Percentiles rank a stretch among this genome's conserved stretches.
Evolutionary conservation across 192 early-diverging fungal genomes (phyloP).

Genomic region (Rhizophagus sp.): DNA sequence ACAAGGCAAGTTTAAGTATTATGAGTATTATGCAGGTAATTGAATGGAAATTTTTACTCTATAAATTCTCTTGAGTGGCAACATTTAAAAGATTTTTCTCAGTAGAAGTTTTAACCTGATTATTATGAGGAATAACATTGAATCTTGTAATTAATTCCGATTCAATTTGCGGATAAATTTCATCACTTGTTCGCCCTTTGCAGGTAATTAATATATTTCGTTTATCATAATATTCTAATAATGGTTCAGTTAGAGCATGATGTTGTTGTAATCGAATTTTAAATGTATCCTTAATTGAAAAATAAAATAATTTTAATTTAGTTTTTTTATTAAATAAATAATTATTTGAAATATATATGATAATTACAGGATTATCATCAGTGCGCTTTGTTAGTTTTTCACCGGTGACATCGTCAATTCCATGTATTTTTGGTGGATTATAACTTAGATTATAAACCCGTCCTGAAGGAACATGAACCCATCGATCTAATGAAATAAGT

Average conservation of each 20-base stretch:
- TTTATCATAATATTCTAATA: slow-evolving; percentile 81
- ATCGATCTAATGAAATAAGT: slow-evolving; percentile 68
- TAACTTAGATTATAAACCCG: slow-evolving; percentile 93
- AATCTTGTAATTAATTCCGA: slow-evolving; percentile 43
- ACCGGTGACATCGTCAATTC: slow-evolving; percentile 91
- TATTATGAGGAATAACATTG: neutral
- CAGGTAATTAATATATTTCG: slow-evolving; percentile 68
- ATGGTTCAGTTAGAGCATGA: slow-evolving; percentile 73
- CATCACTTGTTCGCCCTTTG: slow-evolving; percentile 81
- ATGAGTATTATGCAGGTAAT: too few species aligned
- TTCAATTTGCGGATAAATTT: slow-evolving; percentile 89
- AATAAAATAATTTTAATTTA: slow-evolving; percentile 2
- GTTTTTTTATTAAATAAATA: too few species aligned
- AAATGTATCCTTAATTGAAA: slow-evolving; percentile 68
- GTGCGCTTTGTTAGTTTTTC: slow-evolving; percentile 84
- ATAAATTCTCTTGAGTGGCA: too few species aligned
- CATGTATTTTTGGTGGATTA: slow-evolving; percentile 83
- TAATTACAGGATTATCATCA: slow-evolving; percentile 77
- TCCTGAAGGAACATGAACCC: slow-evolving; percentile 89
- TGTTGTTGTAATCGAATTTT: slow-evolving; percentile 76
- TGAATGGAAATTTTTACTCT: too few species aligned
- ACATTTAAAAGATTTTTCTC: too few species aligned
- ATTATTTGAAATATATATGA: neutral
- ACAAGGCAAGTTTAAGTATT: too few species aligned
- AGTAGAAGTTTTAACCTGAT: neutral